Evolutionary conservation across 2,329 filamentous ascomycete species (phyloP), one percentile per base, ranked within the genome.

Genomic region (Ampelomyces quisqualis): DNA sequence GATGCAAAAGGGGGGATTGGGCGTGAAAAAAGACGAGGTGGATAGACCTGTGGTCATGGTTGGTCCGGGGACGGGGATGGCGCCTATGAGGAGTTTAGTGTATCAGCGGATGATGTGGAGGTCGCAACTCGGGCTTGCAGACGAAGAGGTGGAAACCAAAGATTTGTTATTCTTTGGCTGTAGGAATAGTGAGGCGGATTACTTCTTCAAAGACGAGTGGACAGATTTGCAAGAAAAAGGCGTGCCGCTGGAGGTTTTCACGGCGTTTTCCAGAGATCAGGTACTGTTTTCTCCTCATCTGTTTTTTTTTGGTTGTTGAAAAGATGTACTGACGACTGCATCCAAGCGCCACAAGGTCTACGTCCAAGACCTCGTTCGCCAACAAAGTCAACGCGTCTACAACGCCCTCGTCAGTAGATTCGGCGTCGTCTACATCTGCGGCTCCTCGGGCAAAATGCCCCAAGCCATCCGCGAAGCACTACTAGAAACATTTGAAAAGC

Each of bases 31-130:
- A 14, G 47, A 57, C 3, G 74, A 81, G 51, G 57, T 74, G 0
- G 61, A 68, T 3, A 71, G 64, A 5, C 86, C 90, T 0, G 77
- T 90, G 6, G 73, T 95, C 22, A 81, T 90, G 58, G 80, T 96
- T 38, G 89, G 85, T 1, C 87, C 90, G 0, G 90, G 90, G 2
- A 96, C 90, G 0, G 90, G 90, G 5, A 74, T 96, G 21, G 91
- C 90, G 0, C 90, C 91, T 0, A 82, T 95, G 58, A 82, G 90
- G 3, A 81, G 85, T 4, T 76, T 96, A 53, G 76, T 93, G n/a
- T 84, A 86, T 62, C 84, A 94, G 53, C 85, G 89, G 18, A 57
- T 65, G 14, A 40, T 52, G 7, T 74, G 71, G 71, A 57, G 65
- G 14, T 36, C 58, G 9, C 47, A 67, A 26, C n/a, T 22, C 1